Evolutionary conservation across 179 eudicot species (phyloP).

Genomic region (Kewa caespitosa): DNA sequence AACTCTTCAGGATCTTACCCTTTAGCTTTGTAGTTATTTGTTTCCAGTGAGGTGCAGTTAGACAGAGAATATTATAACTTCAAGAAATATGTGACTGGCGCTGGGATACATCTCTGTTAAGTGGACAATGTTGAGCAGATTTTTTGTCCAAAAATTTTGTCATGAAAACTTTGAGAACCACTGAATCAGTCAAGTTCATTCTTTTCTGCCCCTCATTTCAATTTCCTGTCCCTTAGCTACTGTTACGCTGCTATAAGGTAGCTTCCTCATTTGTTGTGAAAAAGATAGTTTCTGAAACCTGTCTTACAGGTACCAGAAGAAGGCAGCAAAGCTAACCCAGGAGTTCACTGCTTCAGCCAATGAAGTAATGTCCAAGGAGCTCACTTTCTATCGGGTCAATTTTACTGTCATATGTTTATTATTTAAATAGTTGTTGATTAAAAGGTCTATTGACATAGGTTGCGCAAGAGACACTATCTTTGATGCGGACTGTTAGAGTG

Average conservation of each 20-base stretch:
- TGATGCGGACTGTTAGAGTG: conserved; percentile 95
- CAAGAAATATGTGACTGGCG: neutral
- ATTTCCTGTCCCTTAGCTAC: neutral
- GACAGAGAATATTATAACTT: neutral
- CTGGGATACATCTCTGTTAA: neutral
- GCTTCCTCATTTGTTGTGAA: conserved; percentile 5
- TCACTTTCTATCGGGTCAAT: conserved; percentile 15
- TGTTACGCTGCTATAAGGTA: neutral
- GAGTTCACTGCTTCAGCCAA: conserved; percentile 90
- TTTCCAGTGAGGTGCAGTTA: neutral
- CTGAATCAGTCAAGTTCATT: neutral
- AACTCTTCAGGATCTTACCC: neutral
- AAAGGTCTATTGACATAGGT: no score
- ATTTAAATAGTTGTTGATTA: no score
- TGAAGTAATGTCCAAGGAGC: conserved; percentile 52
- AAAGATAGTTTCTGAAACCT: conserved; percentile 13
- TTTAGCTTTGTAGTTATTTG: neutral
- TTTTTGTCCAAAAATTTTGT: neutral
- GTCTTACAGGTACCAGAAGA: conserved; percentile 85
- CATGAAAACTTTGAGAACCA: neutral
- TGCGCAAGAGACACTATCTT: conserved; percentile 91
- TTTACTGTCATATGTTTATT: conserved; percentile 6
- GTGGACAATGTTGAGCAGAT: neutral
- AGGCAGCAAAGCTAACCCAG: conserved; percentile 83
- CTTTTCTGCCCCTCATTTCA: neutral